Evolutionary conservation across 2,329 filamentous ascomycete genomes (phyloP), one percentile per base, ranked within the genome.

Genomic region (Cucurbitaria berberidis): DNA sequence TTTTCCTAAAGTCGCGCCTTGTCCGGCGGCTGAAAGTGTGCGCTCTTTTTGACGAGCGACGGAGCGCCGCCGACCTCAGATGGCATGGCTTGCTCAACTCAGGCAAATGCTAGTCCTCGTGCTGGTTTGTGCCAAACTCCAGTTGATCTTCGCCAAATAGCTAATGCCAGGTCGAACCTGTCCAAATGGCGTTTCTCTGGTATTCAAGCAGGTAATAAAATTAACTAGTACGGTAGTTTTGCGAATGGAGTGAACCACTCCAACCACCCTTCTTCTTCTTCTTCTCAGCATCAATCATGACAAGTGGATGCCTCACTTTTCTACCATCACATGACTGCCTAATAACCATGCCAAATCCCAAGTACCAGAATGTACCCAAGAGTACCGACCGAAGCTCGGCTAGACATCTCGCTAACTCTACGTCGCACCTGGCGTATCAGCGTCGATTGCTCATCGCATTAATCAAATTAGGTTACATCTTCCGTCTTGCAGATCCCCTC

Each of bases 381-480:
- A 55, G 16, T 41, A 24, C 47, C 36, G 53, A 59, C 50, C n/a
- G 51, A 52, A 56, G 48, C 53, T 64, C 63, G 67, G 62, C 57
- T 67, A 66, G 60, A 34, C n/a, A 30, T 59, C 48, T 52, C 22
- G 19, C 54, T 48, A 51, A 58, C 61, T n/a, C 55, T 63, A 67
- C 59, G 55, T 53, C 58, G 50, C n/a, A n/a, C n/a, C n/a, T 54
- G 56, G 55, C 61, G 52, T 64, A 66, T 66, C 55, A 63, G 39
- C 59, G 54, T 59, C 45, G 22, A 49, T 57, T 67, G 60, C 55
- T 64, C 57, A 65, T 66, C 57, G 48, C 51, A 54, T 63, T 66
- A 62, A 63, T 67, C 64, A 66, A 64, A 62, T 60, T 53, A 57
- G 63, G 67, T 69, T 70, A 68, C 67, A 66, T 64, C 59, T 68